These are phyloP conservation scores for Staphylotrichum longicolle DNA, from an alignment of 495 filamentous ascomycete species.

Conservation along the genomic window DNA sequence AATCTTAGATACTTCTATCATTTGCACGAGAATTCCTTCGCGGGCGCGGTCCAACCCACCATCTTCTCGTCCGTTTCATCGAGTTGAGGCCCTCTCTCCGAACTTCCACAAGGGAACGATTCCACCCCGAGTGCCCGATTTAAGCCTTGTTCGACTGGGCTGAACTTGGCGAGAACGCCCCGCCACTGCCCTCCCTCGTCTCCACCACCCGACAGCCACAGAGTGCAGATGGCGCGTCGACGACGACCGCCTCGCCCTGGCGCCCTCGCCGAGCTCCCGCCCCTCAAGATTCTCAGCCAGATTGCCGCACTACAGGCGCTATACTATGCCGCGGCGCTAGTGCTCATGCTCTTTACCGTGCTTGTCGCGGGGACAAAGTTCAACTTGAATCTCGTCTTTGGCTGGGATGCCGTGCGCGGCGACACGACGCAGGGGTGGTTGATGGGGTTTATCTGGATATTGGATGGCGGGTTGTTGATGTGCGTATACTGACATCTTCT, in stretches of 20 bases:
- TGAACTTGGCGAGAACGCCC: too few relatives aligned
- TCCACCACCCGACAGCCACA: not conserved
- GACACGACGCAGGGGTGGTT: slow-evolving; percentile 94
- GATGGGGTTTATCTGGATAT: slow-evolving; percentile 79
- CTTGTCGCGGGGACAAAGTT: slow-evolving; percentile 77
- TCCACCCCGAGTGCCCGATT: too few relatives aligned
- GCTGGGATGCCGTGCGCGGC: slow-evolving; percentile 77
- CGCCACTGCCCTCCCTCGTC: not conserved
- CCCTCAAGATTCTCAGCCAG: slow-evolving; percentile 80
- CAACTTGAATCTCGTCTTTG: slow-evolving; percentile 66
- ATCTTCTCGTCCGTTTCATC: too few relatives aligned
- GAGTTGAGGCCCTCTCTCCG: too few relatives aligned
- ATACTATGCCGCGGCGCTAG: slow-evolving; percentile 73
- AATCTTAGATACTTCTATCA: too few relatives aligned
- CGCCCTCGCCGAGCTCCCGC: slow-evolving; percentile 76
- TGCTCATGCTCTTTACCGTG: slow-evolving; percentile 83
- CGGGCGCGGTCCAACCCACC: too few relatives aligned
- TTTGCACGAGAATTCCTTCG: too few relatives aligned
- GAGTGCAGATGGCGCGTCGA: slow-evolving; percentile 62
- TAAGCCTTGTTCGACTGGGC: too few relatives aligned
- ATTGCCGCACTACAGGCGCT: slow-evolving; percentile 80
- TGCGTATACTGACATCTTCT: slow-evolving; percentile 45
- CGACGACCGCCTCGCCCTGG: slow-evolving; percentile 75
- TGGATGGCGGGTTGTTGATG: slow-evolving; percentile 71
- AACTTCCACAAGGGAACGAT: too few relatives aligned